A percentile compares a stretch with the other conserved stretches of the same genome.
These are phyloP conservation scores for Paraconiothyrium brasiliense DNA, from an alignment of 2,329 filamentous ascomycete species.

Conservation along the genomic window DNA sequence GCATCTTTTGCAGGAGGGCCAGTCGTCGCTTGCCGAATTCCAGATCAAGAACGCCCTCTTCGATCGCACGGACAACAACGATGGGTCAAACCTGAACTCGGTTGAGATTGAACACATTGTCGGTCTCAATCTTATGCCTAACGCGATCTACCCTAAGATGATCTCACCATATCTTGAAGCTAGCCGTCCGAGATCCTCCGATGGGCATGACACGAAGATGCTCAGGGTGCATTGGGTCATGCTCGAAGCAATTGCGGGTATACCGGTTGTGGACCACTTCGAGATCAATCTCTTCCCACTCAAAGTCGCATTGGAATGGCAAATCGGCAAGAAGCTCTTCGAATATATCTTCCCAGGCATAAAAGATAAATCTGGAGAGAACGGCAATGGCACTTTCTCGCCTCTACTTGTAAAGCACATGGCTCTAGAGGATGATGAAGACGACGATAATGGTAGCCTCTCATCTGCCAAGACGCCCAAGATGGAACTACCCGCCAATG, in stretches of 20 bases:
- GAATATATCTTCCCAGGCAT: conserved; percentile 97
- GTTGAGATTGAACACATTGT: conserved; percentile 88
- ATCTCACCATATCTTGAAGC: conserved; percentile 85
- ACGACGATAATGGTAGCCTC: conserved; percentile 51
- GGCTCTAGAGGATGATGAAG: conserved; percentile 60
- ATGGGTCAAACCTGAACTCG: conserved; percentile 94
- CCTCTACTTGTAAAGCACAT: conserved; percentile 68
- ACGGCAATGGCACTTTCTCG: conserved; percentile 63
- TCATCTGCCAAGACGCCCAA: conserved; percentile 27
- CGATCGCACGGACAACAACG: conserved; percentile 94
- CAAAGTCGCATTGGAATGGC: conserved; percentile 90
- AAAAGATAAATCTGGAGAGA: conserved; percentile 60
- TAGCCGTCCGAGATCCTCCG: conserved; percentile 59
- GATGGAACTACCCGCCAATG: conserved; percentile 33
- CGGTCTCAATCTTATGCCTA: conserved; percentile 86
- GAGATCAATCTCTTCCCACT: conserved; percentile 93
- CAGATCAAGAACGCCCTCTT: conserved; percentile 92
- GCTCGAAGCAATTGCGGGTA: conserved; percentile 96
- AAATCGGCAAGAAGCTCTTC: conserved; percentile 91
- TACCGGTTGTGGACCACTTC: conserved; percentile 96
- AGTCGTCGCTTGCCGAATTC: conserved; percentile 89
- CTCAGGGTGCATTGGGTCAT: conserved; percentile 96
- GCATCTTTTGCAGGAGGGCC: conserved; percentile 89
- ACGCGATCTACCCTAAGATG: conserved; percentile 96
- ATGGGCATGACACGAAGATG: conserved; percentile 78